Evolutionary conservation across 1,284 basidiomycete genomes (phyloP), one percentile per base, ranked within the genome.

Genomic region (Testicularia cyperi): DNA sequence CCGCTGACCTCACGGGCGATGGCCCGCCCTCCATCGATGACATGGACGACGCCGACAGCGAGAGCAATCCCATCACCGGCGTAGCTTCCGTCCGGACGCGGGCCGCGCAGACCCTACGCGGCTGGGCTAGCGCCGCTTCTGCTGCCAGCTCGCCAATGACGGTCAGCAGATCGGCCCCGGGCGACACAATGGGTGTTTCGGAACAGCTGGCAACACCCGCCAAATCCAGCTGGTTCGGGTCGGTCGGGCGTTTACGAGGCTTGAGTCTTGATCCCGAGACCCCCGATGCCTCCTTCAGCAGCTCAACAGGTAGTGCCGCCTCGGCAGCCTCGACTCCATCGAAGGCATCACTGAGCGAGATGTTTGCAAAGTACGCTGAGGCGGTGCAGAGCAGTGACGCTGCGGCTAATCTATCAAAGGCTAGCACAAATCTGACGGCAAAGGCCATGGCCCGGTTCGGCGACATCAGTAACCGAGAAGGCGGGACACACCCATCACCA

Each of bases 331-430:
- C 58, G 15, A 62, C 52, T 2, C 29, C 52, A 5, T 62, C 52
- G 26, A 55, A 54, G 16, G 31, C 32, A 37, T 44, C 43, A 24
- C 31, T 51, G 23, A 51, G 45, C 34, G 60, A 48, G 22, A 52
- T 68, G 12, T 31, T 68, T 28, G 57, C 54, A n/a, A 51, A 58
- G 21, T 70, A 68, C 20, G 62, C 68, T 18, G 67, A 73, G 22
- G 70, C 67, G 3, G 49, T 74, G 13, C 74, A 76, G 25, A 64
- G 57, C 24, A 72, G 69, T 36, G 68, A 76, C 30, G 64, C 72
- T 5, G 72, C 68, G 2, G 74, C 74, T 15, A 70, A 55, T 25
- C 28, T 76, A 6, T 68, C 68, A 30, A 76, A 76, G 37, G 65
- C 65, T 1, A 61, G 69, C 38, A 72, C 74, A 0, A 75, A 76